phyloP scores from a whole-genome alignment of 164 flowering plant genomes.

The Dillenia suffruticosa region DNA sequence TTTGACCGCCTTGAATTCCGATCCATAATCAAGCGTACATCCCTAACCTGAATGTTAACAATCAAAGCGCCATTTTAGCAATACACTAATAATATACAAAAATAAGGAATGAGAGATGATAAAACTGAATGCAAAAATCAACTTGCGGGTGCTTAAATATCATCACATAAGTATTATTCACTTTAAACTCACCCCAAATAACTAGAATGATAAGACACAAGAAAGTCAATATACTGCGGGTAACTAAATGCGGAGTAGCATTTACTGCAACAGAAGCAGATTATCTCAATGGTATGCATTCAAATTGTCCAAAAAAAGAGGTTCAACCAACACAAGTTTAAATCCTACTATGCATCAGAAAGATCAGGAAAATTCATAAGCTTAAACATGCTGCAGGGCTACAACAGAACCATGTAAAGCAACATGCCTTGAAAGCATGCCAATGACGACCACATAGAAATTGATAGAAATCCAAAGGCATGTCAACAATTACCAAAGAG shows the following conservation, averaged over 20 bases:
- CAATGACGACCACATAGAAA: conserved; percentile 9
- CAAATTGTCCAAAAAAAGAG: conserved; percentile 13
- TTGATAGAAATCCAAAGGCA: not conserved
- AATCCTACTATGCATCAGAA: conserved; percentile 7
- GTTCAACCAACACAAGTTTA: conserved; percentile 18
- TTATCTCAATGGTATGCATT: conserved; percentile 32
- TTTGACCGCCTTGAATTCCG: conserved; percentile 95
- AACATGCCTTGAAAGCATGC: conserved; percentile 7
- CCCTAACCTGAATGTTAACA: conserved; percentile 71
- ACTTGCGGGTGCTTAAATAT: too few species aligned
- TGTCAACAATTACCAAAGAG: not conserved
- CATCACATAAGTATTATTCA: conserved; percentile 14
- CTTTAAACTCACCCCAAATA: conserved; percentile 23
- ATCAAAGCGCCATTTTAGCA: not conserved
- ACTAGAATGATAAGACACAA: conserved; percentile 33
- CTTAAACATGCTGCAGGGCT: conserved; percentile 5
- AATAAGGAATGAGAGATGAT: too few species aligned
- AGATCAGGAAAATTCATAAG: conserved; percentile 13
- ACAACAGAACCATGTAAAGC: conserved; percentile 2
- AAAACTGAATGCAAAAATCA: too few species aligned
- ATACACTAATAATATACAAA: too few species aligned
- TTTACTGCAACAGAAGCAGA: conserved; percentile 38
- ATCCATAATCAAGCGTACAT: conserved; percentile 95
- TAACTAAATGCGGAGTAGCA: conserved; percentile 30
- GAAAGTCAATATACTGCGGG: conserved; percentile 29